Percentiles rank a stretch among this genome's conserved stretches.
phyloP scores from a whole-genome alignment of 345 rosid species.

The Corchorus capsularis region DNA sequence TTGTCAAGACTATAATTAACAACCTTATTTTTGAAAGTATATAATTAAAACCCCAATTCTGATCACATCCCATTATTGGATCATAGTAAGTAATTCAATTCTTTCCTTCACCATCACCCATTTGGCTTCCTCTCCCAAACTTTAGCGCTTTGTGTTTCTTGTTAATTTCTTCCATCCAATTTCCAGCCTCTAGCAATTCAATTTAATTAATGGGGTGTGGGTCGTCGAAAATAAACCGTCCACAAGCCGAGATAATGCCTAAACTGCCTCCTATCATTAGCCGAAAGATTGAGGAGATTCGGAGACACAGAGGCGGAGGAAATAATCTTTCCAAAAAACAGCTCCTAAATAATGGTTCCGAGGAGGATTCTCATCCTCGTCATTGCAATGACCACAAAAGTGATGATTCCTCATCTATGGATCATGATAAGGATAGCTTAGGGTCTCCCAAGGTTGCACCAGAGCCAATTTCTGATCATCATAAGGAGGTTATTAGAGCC shows the following conservation, averaged over 20 bases:
- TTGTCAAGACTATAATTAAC: too few species aligned
- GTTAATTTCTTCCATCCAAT: background rate
- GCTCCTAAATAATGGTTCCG: conserved; percentile 22
- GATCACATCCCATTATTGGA: too few species aligned
- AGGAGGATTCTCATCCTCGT: background rate
- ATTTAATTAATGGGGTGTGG: conserved; percentile 13
- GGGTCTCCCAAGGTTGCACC: too few species aligned
- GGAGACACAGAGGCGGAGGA: conserved; percentile 21
- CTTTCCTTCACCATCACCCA: too few species aligned
- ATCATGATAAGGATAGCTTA: too few species aligned
- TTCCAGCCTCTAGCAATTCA: background rate
- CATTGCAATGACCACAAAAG: conserved; percentile 29
- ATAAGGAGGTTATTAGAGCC: too few species aligned
- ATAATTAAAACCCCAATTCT: too few species aligned
- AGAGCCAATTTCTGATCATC: too few species aligned
- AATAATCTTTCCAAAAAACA: conserved; percentile 33
- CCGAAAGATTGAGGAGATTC: conserved; percentile 37
- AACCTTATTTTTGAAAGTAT: too few species aligned
- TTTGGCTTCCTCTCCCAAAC: too few species aligned
- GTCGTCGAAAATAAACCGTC: conserved; percentile 19
- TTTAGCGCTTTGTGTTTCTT: background rate
- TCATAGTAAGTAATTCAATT: too few species aligned
- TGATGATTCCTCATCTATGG: background rate
- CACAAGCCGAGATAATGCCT: conserved; percentile 1
- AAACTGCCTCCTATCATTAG: conserved; percentile 36